Percentiles rank a stretch among this genome's conserved stretches.
Conservation (phyloP, 164 flowering plant species). For the Umbilicus rupestris region DNA sequence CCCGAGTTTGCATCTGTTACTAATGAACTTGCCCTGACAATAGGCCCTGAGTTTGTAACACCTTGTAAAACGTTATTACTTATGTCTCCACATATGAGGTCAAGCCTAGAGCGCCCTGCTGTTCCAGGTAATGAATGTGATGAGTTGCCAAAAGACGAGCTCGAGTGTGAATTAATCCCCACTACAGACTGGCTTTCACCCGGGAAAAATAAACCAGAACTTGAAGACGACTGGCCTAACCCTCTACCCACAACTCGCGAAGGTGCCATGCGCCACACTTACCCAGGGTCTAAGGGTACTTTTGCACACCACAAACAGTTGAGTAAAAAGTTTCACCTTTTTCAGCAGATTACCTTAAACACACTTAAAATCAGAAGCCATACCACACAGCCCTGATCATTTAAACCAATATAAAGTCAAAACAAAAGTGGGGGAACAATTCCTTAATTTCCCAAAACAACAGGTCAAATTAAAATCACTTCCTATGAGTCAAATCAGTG, state of each 20-base stretch:
- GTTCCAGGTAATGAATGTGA: conserved; percentile 51
- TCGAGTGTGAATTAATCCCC: conserved; percentile 49
- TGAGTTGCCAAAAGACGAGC: conserved; percentile 62
- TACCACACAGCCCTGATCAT: background rate
- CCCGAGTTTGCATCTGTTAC: conserved; percentile 96
- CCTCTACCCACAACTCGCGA: conserved; percentile 85
- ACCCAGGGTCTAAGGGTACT: conserved; percentile 8
- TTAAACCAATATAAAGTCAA: background rate
- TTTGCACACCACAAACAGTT: background rate
- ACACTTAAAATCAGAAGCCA: background rate
- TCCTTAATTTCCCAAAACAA: background rate
- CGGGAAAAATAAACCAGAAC: conserved; percentile 79
- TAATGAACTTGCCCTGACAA: conserved; percentile 87
- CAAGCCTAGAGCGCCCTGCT: conserved; percentile 42
- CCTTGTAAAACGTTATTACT: conserved; percentile 47
- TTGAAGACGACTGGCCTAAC: conserved; percentile 53
- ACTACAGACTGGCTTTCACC: conserved; percentile 58
- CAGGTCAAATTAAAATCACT: background rate
- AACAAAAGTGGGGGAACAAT: conserved; percentile 12
- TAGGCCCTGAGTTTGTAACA: conserved; percentile 74
- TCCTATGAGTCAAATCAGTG: background rate
- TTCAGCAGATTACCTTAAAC: background rate
- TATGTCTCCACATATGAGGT: conserved; percentile 60
- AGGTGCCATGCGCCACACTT: conserved; percentile 57
- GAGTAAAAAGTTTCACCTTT: background rate